Conservation (phyloP, 1,139 yeast species). For the Blastobotrys elegans region DNA sequence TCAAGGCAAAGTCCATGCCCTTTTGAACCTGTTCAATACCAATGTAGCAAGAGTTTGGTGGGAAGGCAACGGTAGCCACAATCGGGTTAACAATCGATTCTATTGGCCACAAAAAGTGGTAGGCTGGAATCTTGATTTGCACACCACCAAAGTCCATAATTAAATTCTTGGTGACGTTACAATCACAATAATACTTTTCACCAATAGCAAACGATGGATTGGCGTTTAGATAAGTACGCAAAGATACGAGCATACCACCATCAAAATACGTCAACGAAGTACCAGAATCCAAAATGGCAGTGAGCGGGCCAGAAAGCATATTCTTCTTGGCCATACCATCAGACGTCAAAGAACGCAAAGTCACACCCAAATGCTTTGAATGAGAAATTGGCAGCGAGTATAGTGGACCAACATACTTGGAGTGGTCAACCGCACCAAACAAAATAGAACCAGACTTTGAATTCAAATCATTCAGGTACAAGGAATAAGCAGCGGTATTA, state of each 20-base stretch:
- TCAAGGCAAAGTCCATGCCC: conserved; percentile 31
- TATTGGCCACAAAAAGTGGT: conserved; percentile 40
- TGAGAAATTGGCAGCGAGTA: conserved; percentile 27
- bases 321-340: conserved; percentile 37
- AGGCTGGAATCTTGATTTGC: conserved; percentile 44
- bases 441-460: conserved; percentile 38
- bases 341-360: conserved; percentile 37
- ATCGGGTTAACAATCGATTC: conserved; percentile 30
- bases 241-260: conserved; percentile 31
- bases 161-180: conserved; percentile 34
- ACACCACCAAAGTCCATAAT: conserved; percentile 51
- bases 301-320: conserved; percentile 28
- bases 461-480: conserved; percentile 27
- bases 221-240: conserved; percentile 33
- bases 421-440: conserved; percentile 51
- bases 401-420: conserved; percentile 42
- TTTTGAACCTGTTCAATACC: conserved; percentile 30
- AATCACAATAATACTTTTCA: conserved; percentile 36
- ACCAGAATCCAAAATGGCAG: conserved; percentile 64
- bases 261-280: conserved; percentile 59
- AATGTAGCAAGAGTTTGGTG: conserved; percentile 35
- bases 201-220: conserved; percentile 36
- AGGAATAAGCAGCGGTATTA: conserved; percentile 43
- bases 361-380: conserved; percentile 48
- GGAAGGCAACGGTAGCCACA: conserved; percentile 32